These are phyloP conservation scores for Capniomyces stellatus DNA, from an alignment of 371 early-diverging fungal species.

Conservation along the genomic window DNA sequence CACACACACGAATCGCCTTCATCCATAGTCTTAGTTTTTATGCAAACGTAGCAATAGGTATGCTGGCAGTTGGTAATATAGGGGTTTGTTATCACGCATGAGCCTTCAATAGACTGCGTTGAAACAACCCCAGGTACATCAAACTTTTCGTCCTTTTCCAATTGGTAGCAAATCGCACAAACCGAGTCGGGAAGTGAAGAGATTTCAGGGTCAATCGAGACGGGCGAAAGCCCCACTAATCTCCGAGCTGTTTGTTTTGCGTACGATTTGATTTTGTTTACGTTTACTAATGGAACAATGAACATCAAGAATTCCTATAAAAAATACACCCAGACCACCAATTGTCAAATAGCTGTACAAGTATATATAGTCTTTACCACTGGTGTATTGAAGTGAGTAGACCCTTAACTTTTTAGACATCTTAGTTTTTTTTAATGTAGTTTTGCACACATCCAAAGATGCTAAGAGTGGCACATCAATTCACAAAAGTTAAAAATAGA, in stretches of 20 bases:
- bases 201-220: conserved; percentile 7
- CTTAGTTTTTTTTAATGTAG: too few species aligned
- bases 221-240: conserved; percentile 11
- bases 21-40: conserved; percentile 51
- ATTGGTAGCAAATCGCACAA: conserved; percentile 17
- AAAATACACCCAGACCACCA: too few species aligned
- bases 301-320: conserved; percentile 84
- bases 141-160: neutral
- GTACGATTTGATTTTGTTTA: conserved; percentile 45
- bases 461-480: too few species aligned
- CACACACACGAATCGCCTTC: conserved; percentile 61
- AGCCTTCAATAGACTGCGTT: neutral
- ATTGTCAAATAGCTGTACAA: too few species aligned
- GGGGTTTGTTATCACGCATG: conserved; percentile 23
- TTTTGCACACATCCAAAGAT: too few species aligned
- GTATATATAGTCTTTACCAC: too few species aligned
- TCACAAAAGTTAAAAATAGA: neutral
- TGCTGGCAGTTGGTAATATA: conserved; percentile 66
- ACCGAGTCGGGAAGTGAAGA: conserved; percentile 9
- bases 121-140: neutral
- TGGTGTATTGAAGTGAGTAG: too few species aligned
- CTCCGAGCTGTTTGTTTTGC: conserved; percentile 18
- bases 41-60: conserved; percentile 74
- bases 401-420: too few species aligned
- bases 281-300: conserved; percentile 64